These are phyloP conservation scores for Pythium chondricola DNA, from an alignment of 352 stramenopile species.

Conservation along the genomic window DNA sequence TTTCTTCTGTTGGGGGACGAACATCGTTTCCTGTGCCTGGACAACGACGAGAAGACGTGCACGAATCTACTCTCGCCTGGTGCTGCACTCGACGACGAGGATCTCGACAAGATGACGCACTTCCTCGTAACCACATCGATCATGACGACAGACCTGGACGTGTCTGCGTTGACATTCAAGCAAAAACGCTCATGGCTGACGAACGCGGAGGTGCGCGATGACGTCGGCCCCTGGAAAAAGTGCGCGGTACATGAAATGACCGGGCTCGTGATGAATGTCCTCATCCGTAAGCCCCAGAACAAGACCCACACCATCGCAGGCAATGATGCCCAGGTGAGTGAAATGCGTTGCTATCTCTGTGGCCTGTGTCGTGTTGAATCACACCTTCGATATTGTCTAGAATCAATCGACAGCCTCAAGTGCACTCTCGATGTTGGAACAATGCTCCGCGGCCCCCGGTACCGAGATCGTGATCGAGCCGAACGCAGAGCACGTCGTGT, in stretches of 20 bases:
- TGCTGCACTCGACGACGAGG: conserved; percentile 19
- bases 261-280: conserved; percentile 33
- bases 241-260: conserved; percentile 45
- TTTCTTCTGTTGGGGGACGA: conserved; percentile 47
- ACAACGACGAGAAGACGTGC: conserved; percentile 40
- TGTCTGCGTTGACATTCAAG: conserved; percentile 29
- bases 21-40: conserved; percentile 42
- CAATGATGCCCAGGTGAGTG: too few relatives aligned
- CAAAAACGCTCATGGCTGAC: conserved; percentile 49
- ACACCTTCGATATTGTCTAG: too few relatives aligned
- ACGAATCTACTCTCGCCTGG: conserved; percentile 35
- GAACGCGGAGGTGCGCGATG: conserved; percentile 25
- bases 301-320: conserved; percentile 22
- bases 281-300: conserved; percentile 43
- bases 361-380: too few relatives aligned
- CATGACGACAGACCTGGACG: conserved; percentile 43
- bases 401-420: conserved; percentile 18
- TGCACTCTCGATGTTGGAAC: conserved; percentile 29
- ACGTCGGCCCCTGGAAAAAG: conserved; percentile 49
- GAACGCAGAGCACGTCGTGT: conserved; percentile 39
- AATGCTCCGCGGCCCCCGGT: conserved; percentile 12
- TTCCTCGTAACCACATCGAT: conserved; percentile 58
- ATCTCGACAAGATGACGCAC: conserved; percentile 53
- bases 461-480: conserved; percentile 34
- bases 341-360: too few relatives aligned